Conservation (phyloP, 495 filamentous ascomycete genomes). For the Bombardia bombarda region DNA sequence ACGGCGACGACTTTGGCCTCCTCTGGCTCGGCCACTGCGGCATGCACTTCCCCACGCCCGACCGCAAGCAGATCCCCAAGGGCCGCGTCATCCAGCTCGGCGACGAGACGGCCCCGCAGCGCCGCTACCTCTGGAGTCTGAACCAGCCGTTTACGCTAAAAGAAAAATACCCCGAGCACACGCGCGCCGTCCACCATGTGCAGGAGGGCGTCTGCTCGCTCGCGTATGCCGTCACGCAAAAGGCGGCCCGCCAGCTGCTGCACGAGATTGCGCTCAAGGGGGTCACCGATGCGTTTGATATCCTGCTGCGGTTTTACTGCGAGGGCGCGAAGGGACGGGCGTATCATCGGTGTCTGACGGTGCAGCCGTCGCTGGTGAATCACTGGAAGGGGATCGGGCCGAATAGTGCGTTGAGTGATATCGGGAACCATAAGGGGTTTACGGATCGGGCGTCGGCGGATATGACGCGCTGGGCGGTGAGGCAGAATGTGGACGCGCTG, state of each 20-base stretch:
- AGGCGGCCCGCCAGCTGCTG: slow-evolving; percentile 21
- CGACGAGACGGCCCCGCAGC: slow-evolving; percentile 23
- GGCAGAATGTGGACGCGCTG: slow-evolving; percentile 22
- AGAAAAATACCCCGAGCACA: slow-evolving; percentile 22
- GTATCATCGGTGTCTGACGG: slow-evolving; percentile 21
- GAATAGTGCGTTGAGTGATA: slow-evolving; percentile 20
- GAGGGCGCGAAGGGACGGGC: slow-evolving; percentile 15
- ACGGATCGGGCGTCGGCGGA: slow-evolving; percentile 13
- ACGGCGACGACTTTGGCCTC: slow-evolving; percentile 53
- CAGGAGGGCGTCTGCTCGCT: slow-evolving; percentile 26
- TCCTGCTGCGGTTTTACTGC: slow-evolving; percentile 22
- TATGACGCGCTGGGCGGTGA: slow-evolving; percentile 22
- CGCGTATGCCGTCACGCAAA: slow-evolving; percentile 23
- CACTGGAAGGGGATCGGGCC: slow-evolving; percentile 21
- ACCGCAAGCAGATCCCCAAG: slow-evolving; percentile 13
- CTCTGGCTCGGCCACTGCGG: slow-evolving; percentile 50
- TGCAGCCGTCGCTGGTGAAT: slow-evolving; percentile 21
- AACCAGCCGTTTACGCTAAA: slow-evolving; percentile 15
- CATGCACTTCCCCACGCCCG: slow-evolving; percentile 18
- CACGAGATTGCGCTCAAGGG: slow-evolving; percentile 20
- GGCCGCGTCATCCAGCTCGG: slow-evolving; percentile 13
- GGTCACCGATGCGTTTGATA: slow-evolving; percentile 16
- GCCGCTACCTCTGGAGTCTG: slow-evolving; percentile 21
- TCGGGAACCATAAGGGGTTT: slow-evolving; percentile 19
- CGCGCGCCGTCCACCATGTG: slow-evolving; percentile 26